phyloP scores from a whole-genome alignment of 2,329 filamentous ascomycete genomes.

The Clonostachys rosea region DNA sequence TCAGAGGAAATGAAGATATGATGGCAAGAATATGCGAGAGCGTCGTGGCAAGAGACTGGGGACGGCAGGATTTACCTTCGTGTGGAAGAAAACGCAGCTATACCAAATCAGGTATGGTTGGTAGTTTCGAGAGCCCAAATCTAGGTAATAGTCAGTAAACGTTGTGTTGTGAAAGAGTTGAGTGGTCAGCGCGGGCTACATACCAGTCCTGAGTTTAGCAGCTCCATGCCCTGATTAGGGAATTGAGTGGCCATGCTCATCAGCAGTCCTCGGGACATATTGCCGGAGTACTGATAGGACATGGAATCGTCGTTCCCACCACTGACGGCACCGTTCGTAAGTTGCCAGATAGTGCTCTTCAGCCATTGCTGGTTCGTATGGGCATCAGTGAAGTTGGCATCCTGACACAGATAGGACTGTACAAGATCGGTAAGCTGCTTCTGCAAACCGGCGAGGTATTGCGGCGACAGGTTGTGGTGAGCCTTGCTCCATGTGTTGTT shows the following conservation, averaged over 20 bases:
- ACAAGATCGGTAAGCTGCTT: conserved; percentile 56
- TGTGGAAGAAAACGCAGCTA: too few relatives aligned
- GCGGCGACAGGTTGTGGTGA: conserved; percentile 47
- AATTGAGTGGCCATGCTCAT: conserved; percentile 66
- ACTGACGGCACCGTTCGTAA: conserved; percentile 43
- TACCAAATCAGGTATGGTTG: too few relatives aligned
- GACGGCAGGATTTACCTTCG: too few relatives aligned
- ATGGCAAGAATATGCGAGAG: too few relatives aligned
- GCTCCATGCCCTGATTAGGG: conserved; percentile 67
- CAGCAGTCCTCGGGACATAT: conserved; percentile 59
- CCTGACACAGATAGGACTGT: conserved; percentile 44
- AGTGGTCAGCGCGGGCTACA: conserved; percentile 17
- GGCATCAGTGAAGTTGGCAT: conserved; percentile 50
- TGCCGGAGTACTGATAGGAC: conserved; percentile 54
- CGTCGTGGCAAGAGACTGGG: too few relatives aligned
- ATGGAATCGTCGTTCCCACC: conserved; percentile 44
- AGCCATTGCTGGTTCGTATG: conserved; percentile 61
- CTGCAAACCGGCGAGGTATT: conserved; percentile 55
- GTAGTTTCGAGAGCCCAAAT: too few relatives aligned
- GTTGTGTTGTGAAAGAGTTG: too few relatives aligned
- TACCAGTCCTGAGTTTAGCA: conserved; percentile 71
- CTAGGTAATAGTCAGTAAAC: too few relatives aligned
- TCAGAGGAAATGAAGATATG: too few relatives aligned
- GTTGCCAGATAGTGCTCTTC: conserved; percentile 59
- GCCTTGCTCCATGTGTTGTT: conserved; percentile 64